Conservation (phyloP, 768 basidiomycete species). For the Lactifluus hygrophoroides region DNA sequence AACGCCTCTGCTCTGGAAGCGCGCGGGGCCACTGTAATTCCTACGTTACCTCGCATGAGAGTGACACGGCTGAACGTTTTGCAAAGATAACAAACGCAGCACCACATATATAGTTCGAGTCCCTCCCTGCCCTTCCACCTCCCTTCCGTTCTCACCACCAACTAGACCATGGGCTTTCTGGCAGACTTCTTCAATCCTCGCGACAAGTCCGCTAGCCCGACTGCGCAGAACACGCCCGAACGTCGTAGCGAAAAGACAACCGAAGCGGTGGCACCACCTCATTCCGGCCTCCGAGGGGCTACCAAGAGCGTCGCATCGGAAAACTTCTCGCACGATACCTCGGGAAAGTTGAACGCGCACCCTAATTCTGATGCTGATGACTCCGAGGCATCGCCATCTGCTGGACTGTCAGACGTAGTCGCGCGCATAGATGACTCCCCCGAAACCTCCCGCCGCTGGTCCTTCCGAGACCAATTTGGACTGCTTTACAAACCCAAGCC, state of each 20-base stretch:
- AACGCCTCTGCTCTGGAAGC: background rate
- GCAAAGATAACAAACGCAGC: background rate
- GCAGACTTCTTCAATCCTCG: background rate
- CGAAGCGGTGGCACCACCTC: background rate
- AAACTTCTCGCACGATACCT: background rate
- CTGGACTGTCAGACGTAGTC: background rate
- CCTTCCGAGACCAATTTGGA: conserved; percentile 3
- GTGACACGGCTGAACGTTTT: background rate
- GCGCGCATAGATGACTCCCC: background rate
- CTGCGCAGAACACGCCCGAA: background rate
- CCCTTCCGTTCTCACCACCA: background rate
- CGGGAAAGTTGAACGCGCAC: background rate
- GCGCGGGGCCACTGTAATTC: background rate
- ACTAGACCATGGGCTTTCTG: conserved; percentile 2
- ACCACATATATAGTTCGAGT: background rate
- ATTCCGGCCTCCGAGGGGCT: background rate
- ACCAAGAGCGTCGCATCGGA: background rate
- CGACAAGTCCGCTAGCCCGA: background rate
- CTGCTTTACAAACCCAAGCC: conserved; percentile 1
- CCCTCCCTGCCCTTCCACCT: background rate
- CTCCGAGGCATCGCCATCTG: background rate
- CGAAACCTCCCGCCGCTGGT: background rate
- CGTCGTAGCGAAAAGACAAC: background rate
- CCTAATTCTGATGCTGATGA: background rate
- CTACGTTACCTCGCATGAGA: background rate